Conservation (phyloP, 257 asterid species). For the Solanum chiquidenum region DNA sequence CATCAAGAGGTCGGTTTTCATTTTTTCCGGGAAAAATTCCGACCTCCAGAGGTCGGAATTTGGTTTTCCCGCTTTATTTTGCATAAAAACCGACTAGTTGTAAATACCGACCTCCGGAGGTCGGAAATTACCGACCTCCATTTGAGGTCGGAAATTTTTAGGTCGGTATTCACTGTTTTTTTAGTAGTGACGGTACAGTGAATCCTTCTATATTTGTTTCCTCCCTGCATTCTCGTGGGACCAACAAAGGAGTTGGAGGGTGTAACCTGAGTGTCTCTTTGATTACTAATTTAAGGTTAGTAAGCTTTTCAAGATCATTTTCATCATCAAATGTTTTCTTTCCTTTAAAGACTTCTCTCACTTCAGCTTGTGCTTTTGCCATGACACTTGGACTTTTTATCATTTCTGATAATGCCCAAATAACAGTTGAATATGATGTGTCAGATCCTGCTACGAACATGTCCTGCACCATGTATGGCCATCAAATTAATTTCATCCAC, state of each 20-base stretch:
- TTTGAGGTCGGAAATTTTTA: too few relatives aligned
- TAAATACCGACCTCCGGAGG: too few relatives aligned
- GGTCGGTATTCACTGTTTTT: too few relatives aligned
- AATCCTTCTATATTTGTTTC: slow-evolving; percentile 6
- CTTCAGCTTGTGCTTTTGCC: background rate
- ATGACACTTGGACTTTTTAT: background rate
- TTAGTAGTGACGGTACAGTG: background rate
- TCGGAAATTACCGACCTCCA: too few relatives aligned
- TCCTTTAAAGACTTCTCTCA: background rate
- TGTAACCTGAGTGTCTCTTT: background rate
- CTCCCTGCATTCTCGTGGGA: slow-evolving; percentile 7
- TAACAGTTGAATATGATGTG: background rate
- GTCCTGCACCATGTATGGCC: background rate
- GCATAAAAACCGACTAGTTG: too few relatives aligned
- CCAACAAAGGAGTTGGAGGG: background rate
- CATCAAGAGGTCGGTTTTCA: too few relatives aligned
- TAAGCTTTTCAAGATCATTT: background rate
- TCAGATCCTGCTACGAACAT: background rate
- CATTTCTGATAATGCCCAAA: background rate
- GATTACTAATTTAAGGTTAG: background rate
- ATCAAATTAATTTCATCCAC: background rate
- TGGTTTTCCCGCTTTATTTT: too few relatives aligned
- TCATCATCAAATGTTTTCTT: background rate
- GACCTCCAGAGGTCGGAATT: too few relatives aligned
- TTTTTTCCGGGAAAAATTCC: too few relatives aligned